phyloP scores from a whole-genome alignment of 345 rosid species.

The Hibiscus mutabilis region DNA sequence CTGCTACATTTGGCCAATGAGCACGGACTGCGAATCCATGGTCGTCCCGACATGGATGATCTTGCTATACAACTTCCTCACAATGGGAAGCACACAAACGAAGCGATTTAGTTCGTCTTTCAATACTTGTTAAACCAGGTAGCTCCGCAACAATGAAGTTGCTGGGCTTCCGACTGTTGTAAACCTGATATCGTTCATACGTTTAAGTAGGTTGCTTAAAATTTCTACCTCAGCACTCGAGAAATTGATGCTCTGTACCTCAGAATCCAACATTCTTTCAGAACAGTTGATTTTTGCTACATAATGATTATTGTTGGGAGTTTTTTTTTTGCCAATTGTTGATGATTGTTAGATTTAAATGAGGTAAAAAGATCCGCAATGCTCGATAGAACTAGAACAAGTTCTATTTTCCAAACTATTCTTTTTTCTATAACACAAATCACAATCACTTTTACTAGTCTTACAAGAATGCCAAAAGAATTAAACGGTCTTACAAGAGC shows the following conservation, averaged over 20 bases:
- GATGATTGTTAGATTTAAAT: background rate
- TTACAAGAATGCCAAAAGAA: background rate
- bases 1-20: constrained; percentile 86
- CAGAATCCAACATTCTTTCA: background rate
- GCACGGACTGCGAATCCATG: constrained; percentile 60
- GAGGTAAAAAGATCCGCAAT: background rate
- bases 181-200: background rate
- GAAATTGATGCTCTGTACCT: background rate
- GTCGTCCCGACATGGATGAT: constrained; percentile 53
- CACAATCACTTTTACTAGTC: background rate
- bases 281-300: background rate
- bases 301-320: background rate
- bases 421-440: background rate
- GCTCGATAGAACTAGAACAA: background rate
- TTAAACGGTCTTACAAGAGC: background rate
- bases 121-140: constrained; percentile 1
- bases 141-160: background rate
- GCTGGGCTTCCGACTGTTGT: background rate
- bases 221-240: background rate
- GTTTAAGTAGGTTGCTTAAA: background rate
- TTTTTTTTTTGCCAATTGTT: background rate
- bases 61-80: constrained; percentile 44
- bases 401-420: background rate
- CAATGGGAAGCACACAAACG: background rate
- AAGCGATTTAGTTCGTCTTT: background rate